Base-by-base conservation (phyloP, 1,139 yeast species). In the Saccharomyces hybrid region DNA sequence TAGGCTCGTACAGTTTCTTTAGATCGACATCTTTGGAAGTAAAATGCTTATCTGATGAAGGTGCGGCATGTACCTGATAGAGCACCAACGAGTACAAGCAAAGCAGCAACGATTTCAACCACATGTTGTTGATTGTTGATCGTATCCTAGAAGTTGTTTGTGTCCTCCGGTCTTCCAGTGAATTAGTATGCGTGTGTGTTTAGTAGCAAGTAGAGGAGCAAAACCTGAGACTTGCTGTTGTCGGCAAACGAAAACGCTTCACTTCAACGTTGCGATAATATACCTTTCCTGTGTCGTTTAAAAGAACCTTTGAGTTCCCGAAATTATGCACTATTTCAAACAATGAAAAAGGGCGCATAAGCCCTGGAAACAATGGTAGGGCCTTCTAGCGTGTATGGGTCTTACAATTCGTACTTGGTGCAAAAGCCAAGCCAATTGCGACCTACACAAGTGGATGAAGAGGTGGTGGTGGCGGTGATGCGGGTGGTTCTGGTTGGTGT, bases 401-500 rank as follows among this genome's bases (percentile, higher is more conserved):
- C 42, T 34, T 34, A 34, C 23, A 34, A 34, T 3, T 59, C 64
- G 53, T 65, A 70, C 25, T 62, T 64, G 1, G 74, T 70, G 54
- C 74, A 71, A 28, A 63, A 57, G 2, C 73, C 73, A 32, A 67
- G 58, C 72, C 73, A 67, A 52, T 71, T 70, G 46, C 73, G 66
- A 0, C 71, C 74, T 1, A 68, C 58, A 51, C 74, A 70, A 5
- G 67, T 62, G 3, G 65, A 48, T 5, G 62, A 49, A 3, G 55
- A 47, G n/a, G n/a, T n/a, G 29, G 55, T 48, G 9, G 69, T 61
- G 0, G 68, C 63, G 8, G 64, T 56, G 2, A 59, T 47, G 3
- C 57, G 48, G 5, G 57, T 55, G 5, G 65, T 51, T 1, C 64
- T 55, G 11, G 60, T 42, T 5, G 65, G 54, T 0, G 61, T 51